Evolutionary conservation across 2,329 filamentous ascomycete genomes (phyloP), one percentile per base, ranked within the genome.

Genomic region (Tolypocladium endophyticum): DNA sequence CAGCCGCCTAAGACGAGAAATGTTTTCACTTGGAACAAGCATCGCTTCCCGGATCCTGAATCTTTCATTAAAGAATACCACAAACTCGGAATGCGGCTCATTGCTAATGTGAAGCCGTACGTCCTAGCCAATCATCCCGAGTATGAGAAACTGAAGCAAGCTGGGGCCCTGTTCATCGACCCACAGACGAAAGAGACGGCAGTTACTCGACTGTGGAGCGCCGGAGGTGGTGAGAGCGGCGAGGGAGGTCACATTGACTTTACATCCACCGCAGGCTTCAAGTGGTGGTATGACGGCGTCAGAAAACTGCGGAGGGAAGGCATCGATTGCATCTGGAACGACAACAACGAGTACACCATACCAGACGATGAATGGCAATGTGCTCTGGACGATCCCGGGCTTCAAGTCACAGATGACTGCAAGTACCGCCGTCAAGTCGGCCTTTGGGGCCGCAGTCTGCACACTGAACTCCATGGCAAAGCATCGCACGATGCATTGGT

Each of bases 321-420:
- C 1, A 87, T 90, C 59, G 87, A 89, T 64, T 87, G 81, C 55
- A 89, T 90, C 74, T 90, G 88, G 87, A 90, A 90, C 64, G 87
- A 90, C 69, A 90, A 90, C 71, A 90, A 90, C 64, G 87, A 90
- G 70, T 90, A 89, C 69, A 85, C 83, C 0, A 78, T 88, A 3
- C 80, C 84, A 0, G 77, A 83, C 61, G 87, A 90, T 61, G 76
- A 81, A 30, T 90, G 87, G 87, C 73, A 83, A 59, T 81, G 85
- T 57, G 20, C 81, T 82, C 0, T 74, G 89, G 0, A 78, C 84
- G 1, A 61, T 61, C 36, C 63, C 66, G 1, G 73, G 72, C 1
- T 69, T 79, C 2, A 63, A 70, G 0, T 64, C 77, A 1, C 73
- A 74, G 68, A 73, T 20, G 63, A 67, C 0, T n/a, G 12, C 18